Conservation (phyloP, 257 asterid species). For the Paraleonurus japonicus region DNA sequence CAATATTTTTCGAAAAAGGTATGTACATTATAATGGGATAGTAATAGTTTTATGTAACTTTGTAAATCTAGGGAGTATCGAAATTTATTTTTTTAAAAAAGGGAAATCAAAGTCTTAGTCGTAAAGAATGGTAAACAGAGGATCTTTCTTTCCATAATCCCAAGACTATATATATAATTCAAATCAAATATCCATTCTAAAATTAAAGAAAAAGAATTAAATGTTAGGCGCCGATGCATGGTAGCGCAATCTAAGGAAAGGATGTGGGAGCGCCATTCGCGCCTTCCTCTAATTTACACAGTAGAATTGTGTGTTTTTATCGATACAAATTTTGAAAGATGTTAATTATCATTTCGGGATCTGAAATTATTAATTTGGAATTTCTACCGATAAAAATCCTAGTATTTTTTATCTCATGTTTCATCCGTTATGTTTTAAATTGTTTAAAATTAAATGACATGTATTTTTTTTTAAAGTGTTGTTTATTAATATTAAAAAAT, state of each 20-base stretch:
- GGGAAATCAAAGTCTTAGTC: constrained; percentile 23
- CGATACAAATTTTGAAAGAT: too few relatives aligned
- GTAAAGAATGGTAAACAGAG: constrained; percentile 16
- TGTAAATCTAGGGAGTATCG: neutral
- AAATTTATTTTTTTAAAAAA: neutral
- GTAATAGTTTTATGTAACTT: neutral
- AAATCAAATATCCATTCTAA: neutral
- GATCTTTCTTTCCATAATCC: constrained; percentile 11
- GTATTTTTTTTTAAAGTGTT: too few relatives aligned
- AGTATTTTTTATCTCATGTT: too few relatives aligned
- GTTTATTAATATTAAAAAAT: too few relatives aligned
- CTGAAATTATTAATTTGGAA: too few relatives aligned
- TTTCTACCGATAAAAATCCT: too few relatives aligned
- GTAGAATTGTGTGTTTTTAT: too few relatives aligned
- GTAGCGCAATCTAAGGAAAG: constrained; percentile 21
- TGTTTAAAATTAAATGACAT: too few relatives aligned
- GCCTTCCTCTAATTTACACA: constrained; percentile 39
- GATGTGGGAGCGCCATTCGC: constrained; percentile 9
- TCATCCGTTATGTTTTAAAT: too few relatives aligned
- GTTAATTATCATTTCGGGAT: too few relatives aligned
- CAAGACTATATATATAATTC: neutral
- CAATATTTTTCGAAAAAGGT: too few relatives aligned
- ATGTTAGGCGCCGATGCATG: constrained; percentile 10
- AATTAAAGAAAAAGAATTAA: neutral
- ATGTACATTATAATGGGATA: neutral